Evolutionary conservation across 108 stramenopile species (phyloP), one percentile per base, ranked within the genome.

Genomic region (Skeletonema costatum): DNA sequence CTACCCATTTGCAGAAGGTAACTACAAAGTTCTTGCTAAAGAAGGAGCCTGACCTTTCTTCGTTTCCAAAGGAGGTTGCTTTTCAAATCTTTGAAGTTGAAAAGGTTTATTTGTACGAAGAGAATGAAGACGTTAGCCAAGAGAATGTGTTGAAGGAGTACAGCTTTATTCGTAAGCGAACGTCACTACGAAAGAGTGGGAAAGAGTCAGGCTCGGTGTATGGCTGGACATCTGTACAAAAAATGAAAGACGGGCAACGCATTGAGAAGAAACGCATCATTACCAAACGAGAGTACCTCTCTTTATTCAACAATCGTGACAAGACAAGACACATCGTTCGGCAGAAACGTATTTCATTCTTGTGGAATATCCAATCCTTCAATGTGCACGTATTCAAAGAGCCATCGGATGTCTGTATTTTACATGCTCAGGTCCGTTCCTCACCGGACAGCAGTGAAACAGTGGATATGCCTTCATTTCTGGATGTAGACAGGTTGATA

Each of bases 251-350:
- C 13, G 92, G 91, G 46, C 75, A 93, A 77, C 56, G 69, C 10
- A 86, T 94, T 63, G 96, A 96, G 75, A 80, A 78, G 25, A 96
- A 96, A 66, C 80, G 94, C 32, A 90, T 92, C 64, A 92, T 95
- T 33, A 87, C 84, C 10, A 79, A 78, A 60, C 76, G 96, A 30
- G 96, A 96, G 70, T 96, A 96, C 69, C 60, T 61, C 30, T 75
- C 92, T 1, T 19, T 85, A 3, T 88, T 86, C 71, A 83, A 81
- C 61, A 81, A 76, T 30, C 78, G 93, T 48, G 93, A 94, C 76
- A 56, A 44, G 16, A 64, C 79, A 31, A 82, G 96, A 7, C 89
- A 92, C 66, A 80, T 94, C 60, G 90, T 96, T 16, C 66, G 73
- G 51, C 96, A 96, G 68, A 70, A 86, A 60, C 86, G 96, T 6